These are phyloP conservation scores for Pseudonitzschia delicatissima DNA, from an alignment of 108 stramenopile species.

Conservation along the genomic window DNA sequence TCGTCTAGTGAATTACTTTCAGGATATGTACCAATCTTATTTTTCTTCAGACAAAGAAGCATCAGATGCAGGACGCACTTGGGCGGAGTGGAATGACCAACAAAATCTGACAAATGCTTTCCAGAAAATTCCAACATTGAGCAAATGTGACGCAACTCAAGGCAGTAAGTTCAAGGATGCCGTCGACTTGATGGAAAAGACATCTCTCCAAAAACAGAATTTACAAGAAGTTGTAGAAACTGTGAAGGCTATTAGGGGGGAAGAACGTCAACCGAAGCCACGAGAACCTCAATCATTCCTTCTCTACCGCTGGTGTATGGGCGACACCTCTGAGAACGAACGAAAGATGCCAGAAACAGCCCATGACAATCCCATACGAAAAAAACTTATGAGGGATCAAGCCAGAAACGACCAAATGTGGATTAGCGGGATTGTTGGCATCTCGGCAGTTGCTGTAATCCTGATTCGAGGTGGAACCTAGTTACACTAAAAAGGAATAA, in stretches of 20 bases:
- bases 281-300: slow-evolving; percentile 17
- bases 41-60: slow-evolving; percentile 25
- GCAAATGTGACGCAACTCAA: slow-evolving; percentile 5
- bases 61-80: not conserved
- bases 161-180: slow-evolving; percentile 40
- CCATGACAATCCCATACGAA: slow-evolving; percentile 26
- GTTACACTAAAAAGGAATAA: not conserved
- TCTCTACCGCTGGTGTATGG: slow-evolving; percentile 53
- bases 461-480: slow-evolving; percentile 15
- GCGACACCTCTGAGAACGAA: slow-evolving; percentile 27
- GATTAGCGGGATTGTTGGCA: slow-evolving; percentile 51
- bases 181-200: slow-evolving; percentile 62
- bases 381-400: slow-evolving; percentile 46
- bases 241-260: slow-evolving; percentile 35
- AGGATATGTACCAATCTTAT: slow-evolving; percentile 47
- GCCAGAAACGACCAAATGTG: slow-evolving; percentile 57
- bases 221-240: slow-evolving; percentile 43
- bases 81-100: slow-evolving; percentile 40
- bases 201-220: slow-evolving; percentile 57
- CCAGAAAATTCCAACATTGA: slow-evolving; percentile 38
- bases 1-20: slow-evolving; percentile 53
- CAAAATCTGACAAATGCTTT: slow-evolving; percentile 54
- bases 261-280: slow-evolving; percentile 27
- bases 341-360: slow-evolving; percentile 7
- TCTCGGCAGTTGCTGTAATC: slow-evolving; percentile 40